phyloP scores from a whole-genome alignment of 768 basidiomycete species.

The Hericium alpestre region DNA sequence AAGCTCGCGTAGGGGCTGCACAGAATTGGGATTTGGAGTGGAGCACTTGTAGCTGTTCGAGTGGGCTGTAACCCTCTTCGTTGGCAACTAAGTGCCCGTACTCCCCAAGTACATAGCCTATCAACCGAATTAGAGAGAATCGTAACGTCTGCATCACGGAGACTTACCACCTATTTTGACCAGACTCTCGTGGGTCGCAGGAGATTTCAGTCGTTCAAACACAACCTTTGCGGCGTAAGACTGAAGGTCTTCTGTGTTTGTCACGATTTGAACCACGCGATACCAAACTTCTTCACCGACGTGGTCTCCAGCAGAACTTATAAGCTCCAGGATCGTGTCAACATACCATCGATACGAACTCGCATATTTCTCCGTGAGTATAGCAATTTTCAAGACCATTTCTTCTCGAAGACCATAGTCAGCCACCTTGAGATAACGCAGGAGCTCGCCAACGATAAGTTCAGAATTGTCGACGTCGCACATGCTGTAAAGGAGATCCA shows the following conservation, averaged over 20 bases:
- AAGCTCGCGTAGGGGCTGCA: slow-evolving; percentile 79
- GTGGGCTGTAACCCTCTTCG: slow-evolving; percentile 83
- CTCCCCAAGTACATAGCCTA: slow-evolving; percentile 94
- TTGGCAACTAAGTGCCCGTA: slow-evolving; percentile 98
- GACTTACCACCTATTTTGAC: slow-evolving; percentile 87
- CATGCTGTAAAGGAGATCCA: slow-evolving; percentile 98
- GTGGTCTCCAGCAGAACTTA: slow-evolving; percentile 94
- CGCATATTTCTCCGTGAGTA: slow-evolving; percentile 97
- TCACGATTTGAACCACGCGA: slow-evolving; percentile 95
- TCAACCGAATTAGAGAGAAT: background rate
- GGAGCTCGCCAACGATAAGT: slow-evolving; percentile 87
- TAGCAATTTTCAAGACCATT: slow-evolving; percentile 98
- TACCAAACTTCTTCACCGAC: slow-evolving; percentile 99
- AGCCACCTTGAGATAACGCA: slow-evolving; percentile 90
- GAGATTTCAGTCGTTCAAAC: slow-evolving; percentile 78
- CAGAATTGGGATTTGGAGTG: slow-evolving; percentile 96
- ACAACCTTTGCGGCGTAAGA: slow-evolving; percentile 90
- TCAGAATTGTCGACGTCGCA: slow-evolving; percentile 97
- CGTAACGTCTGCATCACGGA: background rate
- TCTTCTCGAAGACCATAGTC: slow-evolving; percentile 96
- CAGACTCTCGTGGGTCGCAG: slow-evolving; percentile 83
- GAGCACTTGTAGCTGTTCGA: slow-evolving; percentile 86
- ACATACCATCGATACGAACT: slow-evolving; percentile 98
- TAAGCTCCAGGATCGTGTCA: slow-evolving; percentile 91
- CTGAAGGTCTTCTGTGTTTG: slow-evolving; percentile 96